Evolutionary conservation across 768 basidiomycete genomes (phyloP).

Genomic region (Fomitopsis pulvina): DNA sequence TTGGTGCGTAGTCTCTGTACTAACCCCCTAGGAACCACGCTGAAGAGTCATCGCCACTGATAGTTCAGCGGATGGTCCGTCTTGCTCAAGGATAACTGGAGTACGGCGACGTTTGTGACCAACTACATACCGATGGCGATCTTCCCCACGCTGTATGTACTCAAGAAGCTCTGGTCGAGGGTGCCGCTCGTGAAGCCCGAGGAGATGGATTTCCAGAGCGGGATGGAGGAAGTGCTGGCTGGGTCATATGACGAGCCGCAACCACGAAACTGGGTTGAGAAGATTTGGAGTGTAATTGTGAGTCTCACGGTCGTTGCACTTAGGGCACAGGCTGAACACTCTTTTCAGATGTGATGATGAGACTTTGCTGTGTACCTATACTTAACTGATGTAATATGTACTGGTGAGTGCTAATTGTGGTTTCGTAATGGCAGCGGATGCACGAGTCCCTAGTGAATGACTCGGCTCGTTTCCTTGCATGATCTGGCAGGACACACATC

Average conservation of each 20-base stretch:
- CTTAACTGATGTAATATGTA: too few species aligned
- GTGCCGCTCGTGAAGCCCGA: constrained; percentile 7
- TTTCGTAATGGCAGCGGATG: too few species aligned
- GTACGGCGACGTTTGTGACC: constrained; percentile 32
- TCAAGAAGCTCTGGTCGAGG: constrained; percentile 14
- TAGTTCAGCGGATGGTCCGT: constrained; percentile 36
- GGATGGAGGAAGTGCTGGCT: constrained; percentile 32
- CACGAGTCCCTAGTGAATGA: too few species aligned
- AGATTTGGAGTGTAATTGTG: constrained; percentile 31
- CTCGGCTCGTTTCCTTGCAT: too few species aligned
- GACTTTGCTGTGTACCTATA: too few species aligned
- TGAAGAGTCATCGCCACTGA: neutral
- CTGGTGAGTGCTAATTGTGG: too few species aligned
- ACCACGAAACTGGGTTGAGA: constrained; percentile 26
- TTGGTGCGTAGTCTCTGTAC: constrained; percentile 26
- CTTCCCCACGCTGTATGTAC: constrained; percentile 42
- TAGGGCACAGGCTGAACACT: too few species aligned
- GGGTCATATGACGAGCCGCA: constrained; percentile 27
- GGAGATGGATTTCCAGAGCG: constrained; percentile 41
- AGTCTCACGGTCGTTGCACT: too few species aligned
- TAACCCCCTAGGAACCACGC: neutral
- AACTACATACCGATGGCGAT: constrained; percentile 35
- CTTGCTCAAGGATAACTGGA: constrained; percentile 35
- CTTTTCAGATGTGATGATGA: neutral
- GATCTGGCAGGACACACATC: too few species aligned